Evolutionary conservation across 2,329 filamentous ascomycete species (phyloP), one percentile per base, ranked within the genome.

Genomic region (Parastagonospora nodorum): DNA sequence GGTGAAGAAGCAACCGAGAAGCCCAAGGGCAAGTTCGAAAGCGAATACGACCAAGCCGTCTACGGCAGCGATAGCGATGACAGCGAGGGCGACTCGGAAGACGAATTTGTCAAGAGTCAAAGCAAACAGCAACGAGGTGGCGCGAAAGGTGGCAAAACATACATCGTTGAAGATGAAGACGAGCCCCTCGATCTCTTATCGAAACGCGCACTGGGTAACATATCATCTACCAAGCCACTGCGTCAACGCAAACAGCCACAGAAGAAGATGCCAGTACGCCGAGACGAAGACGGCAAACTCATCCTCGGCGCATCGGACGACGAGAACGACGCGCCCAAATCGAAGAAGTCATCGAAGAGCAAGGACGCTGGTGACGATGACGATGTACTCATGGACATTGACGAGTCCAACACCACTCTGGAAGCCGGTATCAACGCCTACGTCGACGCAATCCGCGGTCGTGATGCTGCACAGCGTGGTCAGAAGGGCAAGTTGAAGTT

Each of bases 111-210:
- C 55, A 71, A 66, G 55, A 63, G 44, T 29, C 64, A 70, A 48
- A 64, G 61, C 44, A 62, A 63, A 33, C 63, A 71, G 42, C 58
- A 58, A 10, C 40, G 53, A 9, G 56, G 63, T 45, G 78, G 75
- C 59, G 75, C 58, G 73, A 79, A 74, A 53, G 75, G 75, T 37
- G 78, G 73, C 65, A 86, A 85, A 64, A 85, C 88, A 1, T 99
- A 94, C 75, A 97, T 99, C 63, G 84, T 96, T 53, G 93, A 97
- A 77, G 89, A 95, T 54, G 91, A 95, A 50, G 90, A 96, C 64
- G 94, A 97, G 73, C 94, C 94, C 1, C 87, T 99, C 36, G 94
- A 99, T 77, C 83, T 99, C 39, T 84, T 99, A 12, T 93, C 94
- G 67, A 89, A 90, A 55, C 88, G 88, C 69, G 91, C 92, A 8